A percentile compares a stretch with the other conserved stretches of the same genome.
These are phyloP conservation scores for Leishmania arabica DNA, from an alignment of 208 protist genomes.

Conservation along the genomic window DNA sequence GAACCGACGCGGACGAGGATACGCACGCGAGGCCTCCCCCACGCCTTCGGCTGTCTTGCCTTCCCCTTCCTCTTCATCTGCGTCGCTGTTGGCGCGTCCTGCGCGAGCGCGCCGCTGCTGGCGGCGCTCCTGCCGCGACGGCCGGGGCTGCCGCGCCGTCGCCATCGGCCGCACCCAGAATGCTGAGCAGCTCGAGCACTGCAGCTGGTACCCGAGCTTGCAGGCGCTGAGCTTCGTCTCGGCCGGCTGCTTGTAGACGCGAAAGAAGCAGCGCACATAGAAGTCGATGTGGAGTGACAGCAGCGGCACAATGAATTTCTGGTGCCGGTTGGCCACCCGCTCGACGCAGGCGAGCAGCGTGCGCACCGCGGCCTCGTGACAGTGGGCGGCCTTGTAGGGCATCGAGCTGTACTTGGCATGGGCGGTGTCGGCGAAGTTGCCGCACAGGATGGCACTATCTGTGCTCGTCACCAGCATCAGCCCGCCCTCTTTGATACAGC, in stretches of 20 bases:
- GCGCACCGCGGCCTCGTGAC: slow-evolving; percentile 97
- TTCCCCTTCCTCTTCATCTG: background rate
- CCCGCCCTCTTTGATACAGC: slow-evolving; percentile 96
- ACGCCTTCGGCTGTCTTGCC: background rate
- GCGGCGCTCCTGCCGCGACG: slow-evolving; percentile 22
- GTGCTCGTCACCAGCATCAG: slow-evolving; percentile 99
- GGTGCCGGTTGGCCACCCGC: slow-evolving; percentile 92
- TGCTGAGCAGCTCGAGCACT: slow-evolving; percentile 95
- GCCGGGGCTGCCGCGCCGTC: slow-evolving; percentile 34
- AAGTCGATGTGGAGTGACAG: slow-evolving; percentile 98
- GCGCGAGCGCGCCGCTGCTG: slow-evolving; percentile 16
- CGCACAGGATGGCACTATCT: slow-evolving; percentile 98
- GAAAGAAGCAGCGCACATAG: slow-evolving; percentile 99
- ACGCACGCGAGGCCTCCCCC: background rate
- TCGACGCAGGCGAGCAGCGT: slow-evolving; percentile 96
- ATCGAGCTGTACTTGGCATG: slow-evolving; percentile 97
- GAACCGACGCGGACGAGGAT: background rate
- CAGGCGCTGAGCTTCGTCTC: slow-evolving; percentile 90
- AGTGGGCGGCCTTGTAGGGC: slow-evolving; percentile 87
- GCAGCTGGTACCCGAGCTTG: slow-evolving; percentile 92
- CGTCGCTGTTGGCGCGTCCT: background rate
- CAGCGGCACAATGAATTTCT: slow-evolving; percentile 97
- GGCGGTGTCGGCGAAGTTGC: slow-evolving; percentile 97
- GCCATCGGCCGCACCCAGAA: slow-evolving; percentile 94
- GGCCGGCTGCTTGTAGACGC: slow-evolving; percentile 92